A percentile compares a stretch with the other conserved stretches of the same genome.
Conservation (phyloP, 1,284 basidiomycete genomes). For the Leccinum colubrinum region DNA sequence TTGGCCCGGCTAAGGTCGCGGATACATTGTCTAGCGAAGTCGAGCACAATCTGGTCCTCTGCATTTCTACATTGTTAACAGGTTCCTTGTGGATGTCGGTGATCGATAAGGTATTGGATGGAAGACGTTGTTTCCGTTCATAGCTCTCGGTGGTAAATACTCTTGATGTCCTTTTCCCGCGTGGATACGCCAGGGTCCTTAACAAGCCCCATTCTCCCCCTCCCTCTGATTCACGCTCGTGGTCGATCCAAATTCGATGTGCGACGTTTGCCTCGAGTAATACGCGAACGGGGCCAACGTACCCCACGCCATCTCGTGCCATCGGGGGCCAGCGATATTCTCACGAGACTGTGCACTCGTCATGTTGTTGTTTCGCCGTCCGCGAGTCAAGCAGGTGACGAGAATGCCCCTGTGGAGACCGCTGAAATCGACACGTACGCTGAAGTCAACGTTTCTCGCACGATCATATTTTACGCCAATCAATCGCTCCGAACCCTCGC, state of each 20-base stretch:
- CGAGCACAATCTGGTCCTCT: no score
- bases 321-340: slow-evolving; percentile 76
- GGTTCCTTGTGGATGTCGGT: no score
- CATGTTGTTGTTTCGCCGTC: slow-evolving; percentile 69
- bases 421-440: slow-evolving; percentile 61
- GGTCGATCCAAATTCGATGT: slow-evolving; percentile 42
- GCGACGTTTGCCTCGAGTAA: slow-evolving; percentile 48
- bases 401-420: slow-evolving; percentile 51
- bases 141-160: no score
- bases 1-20: no score
- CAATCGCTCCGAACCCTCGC: slow-evolving; percentile 91
- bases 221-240: slow-evolving; percentile 39
- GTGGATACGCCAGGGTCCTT: no score
- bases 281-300: slow-evolving; percentile 36
- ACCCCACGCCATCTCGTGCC: slow-evolving; percentile 42
- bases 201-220: no score
- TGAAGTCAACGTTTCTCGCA: slow-evolving; percentile 79
- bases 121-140: slow-evolving; percentile 37
- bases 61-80: no score
- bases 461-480: slow-evolving; percentile 96
- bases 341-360: slow-evolving; percentile 70
- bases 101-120: no score
- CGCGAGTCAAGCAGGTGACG: slow-evolving; percentile 25
- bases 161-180: no score
- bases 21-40: no score